Conservation (phyloP, 352 stramenopile species). For the Stramenopiles sp. region DNA sequence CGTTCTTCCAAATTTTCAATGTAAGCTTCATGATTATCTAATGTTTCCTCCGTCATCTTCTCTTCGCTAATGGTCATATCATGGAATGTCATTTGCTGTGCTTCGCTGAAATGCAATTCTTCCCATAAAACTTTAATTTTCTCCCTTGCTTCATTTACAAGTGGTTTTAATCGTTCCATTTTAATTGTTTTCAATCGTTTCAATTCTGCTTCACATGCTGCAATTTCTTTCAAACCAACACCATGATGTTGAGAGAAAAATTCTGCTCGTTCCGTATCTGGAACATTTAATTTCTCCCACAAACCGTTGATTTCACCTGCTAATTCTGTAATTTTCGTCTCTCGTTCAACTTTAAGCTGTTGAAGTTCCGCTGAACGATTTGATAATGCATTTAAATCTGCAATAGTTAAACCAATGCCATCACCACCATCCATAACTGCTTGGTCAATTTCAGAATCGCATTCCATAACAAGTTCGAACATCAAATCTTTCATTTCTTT, state of each 20-base stretch:
- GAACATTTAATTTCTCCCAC: not conserved
- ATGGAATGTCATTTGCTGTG: not conserved
- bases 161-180: not conserved
- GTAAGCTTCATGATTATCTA: not conserved
- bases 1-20: not conserved
- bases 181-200: not conserved
- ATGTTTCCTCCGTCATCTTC: not conserved
- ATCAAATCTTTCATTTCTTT: constrained; percentile 9
- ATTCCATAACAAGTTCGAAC: constrained; percentile 5
- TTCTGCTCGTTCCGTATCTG: not conserved
- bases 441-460: not conserved
- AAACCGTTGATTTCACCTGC: not conserved
- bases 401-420: not conserved
- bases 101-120: constrained; percentile 3
- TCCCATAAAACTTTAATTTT: not conserved
- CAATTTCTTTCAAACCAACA: constrained; percentile 5
- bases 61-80: not conserved
- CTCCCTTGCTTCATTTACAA: not conserved
- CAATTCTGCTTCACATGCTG: not conserved
- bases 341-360: constrained; percentile 1
- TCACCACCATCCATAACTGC: not conserved
- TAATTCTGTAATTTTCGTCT: not conserved
- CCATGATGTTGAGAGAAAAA: constrained; percentile 8
- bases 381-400: not conserved
- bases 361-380: not conserved